Evolutionary conservation across 2,329 filamentous ascomycete genomes (phyloP), one percentile per base, ranked within the genome.

Genomic region (Diaporthe sp.): DNA sequence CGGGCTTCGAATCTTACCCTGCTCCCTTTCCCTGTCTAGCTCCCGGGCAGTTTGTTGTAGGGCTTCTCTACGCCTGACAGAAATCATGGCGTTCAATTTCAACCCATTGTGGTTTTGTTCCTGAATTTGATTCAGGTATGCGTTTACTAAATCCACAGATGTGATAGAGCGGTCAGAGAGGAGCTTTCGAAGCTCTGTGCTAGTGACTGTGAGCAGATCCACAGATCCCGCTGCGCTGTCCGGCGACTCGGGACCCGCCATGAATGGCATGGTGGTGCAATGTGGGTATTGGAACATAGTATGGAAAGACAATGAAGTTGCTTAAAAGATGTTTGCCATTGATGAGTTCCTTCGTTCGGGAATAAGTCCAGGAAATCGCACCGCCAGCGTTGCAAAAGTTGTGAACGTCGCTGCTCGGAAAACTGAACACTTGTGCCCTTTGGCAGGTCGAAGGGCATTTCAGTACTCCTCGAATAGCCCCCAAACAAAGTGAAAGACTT

Each of bases 61-160:
- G 25, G 25, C 25, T 25, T 25, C 25, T 2, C 25, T 25, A 25
- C 25, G 25, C 25, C 25, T 25, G 25, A 31, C 31, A 2, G 58
- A 61, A 15, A 61, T 42, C 58, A 61, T 61, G 58, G 58, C 58
- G 6, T 61, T 61, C 22, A 61, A 42, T n/a, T 9, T 39, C 58
- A 61, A 7, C 9, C 58, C 58, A 2, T 61, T 7, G 37, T 61
- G 34, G 2, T 61, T 61, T 5, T 61, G 19, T 3, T 5, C 4
- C 22, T 61, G 10, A 3, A 42, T 61, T 25, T 61, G 58, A 34
- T 61, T 6, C 5, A 61, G 12, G 37, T 42, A 61, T 12, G 13
- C 12, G 22, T 42, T 12, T 2, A 61, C 34, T 8, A 61, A 5
- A 13, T 42, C 58, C 4, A 25, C 34, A 34, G 58, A 61, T 0